Evolutionary conservation across 352 stramenopile species (phyloP), one percentile per base, ranked within the genome.

Genomic region (Phytopythium delawarense): DNA sequence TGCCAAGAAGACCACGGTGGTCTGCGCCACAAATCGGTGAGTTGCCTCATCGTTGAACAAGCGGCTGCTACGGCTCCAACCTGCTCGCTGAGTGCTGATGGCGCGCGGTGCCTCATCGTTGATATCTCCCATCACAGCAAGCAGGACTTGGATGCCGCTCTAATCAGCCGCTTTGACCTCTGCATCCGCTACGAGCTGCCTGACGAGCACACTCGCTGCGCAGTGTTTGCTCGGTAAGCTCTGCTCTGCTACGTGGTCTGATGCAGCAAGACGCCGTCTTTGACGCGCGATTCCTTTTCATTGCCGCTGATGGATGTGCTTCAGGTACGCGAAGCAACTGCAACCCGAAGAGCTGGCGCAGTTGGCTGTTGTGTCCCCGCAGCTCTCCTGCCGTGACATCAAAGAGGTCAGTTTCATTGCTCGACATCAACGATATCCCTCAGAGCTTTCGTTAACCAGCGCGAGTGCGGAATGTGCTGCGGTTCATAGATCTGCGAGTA

Each of bases 141-240:
- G 68, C 78, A 97, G 71, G 94, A 98, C 63, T 68, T 98, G 42
- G 94, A 98, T 65, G 76, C 87, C 3, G 93, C 94, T 1, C 68
- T 98, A 55, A 87, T 98, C 52, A 98, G 89, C 64, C 90, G 94
- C 42, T 98, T 98, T 59, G 89, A 98, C 67, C 75, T 98, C 23
- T 95, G 81, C 49, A 96, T 98, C 62, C 79, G 84, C 58, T 98
- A 98, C 62, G 87, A 96, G 40, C 72, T 98, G 3, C 94, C 94
- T 2, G 84, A 96, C 45, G 74, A 91, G 45, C 69, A 67, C 12
- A 96, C 92, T 5, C 84, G 94, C 16, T 68, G 77, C 35, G 87
- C 84, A 40, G 91, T 98, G 7, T 98, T 98, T 78, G 73, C 73
- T 53, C 75, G 89, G 72, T 98, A 82, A 51, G 57, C 28, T 51